phyloP scores from a whole-genome alignment of 805 yeast species.

The Wickerhamomyces ciferrii region DNA sequence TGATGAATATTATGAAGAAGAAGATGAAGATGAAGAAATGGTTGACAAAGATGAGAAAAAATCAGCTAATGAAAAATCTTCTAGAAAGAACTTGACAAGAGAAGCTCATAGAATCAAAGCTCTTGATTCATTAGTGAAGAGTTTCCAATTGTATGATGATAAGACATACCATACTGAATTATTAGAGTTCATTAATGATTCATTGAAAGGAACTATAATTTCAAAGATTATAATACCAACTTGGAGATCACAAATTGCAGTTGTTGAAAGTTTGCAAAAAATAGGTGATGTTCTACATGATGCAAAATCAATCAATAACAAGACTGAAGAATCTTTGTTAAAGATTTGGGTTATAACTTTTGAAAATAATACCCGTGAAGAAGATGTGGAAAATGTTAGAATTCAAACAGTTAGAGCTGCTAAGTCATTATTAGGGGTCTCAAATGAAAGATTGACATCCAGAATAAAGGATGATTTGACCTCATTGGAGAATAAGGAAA shows the following conservation, averaged over 20 bases:
- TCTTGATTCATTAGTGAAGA: slow-evolving; percentile 29
- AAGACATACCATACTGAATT: slow-evolving; percentile 15
- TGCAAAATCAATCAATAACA: slow-evolving; percentile 3
- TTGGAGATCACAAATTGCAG: slow-evolving; percentile 56
- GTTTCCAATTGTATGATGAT: slow-evolving; percentile 23
- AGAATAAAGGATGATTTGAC: slow-evolving; percentile 20
- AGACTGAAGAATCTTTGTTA: slow-evolving; percentile 5
- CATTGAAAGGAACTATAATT: slow-evolving; percentile 21
- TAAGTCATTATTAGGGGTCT: slow-evolving; percentile 14
- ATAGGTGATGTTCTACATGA: slow-evolving; percentile 12
- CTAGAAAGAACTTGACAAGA: slow-evolving; percentile 35
- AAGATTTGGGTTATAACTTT: slow-evolving; percentile 21
- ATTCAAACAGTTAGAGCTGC: slow-evolving; percentile 41
- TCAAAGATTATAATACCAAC: slow-evolving; percentile 31
- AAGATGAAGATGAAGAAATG: slow-evolving; percentile 28
- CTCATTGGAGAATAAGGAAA: slow-evolving; percentile 27
- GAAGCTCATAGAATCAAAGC: slow-evolving; percentile 42
- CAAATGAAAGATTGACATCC: slow-evolving; percentile 7
- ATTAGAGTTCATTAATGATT: slow-evolving; percentile 25
- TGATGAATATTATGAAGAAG: slow-evolving; percentile 35
- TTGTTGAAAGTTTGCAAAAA: slow-evolving; percentile 33
- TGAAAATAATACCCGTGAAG: slow-evolving; percentile 27
- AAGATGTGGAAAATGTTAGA: slow-evolving; percentile 54
- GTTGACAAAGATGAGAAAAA: slow-evolving; percentile 13
- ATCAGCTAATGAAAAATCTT: slow-evolving; percentile 31